These are phyloP conservation scores for Chaetoceros tenuissimus DNA, from an alignment of 108 stramenopile genomes.

Conservation along the genomic window DNA sequence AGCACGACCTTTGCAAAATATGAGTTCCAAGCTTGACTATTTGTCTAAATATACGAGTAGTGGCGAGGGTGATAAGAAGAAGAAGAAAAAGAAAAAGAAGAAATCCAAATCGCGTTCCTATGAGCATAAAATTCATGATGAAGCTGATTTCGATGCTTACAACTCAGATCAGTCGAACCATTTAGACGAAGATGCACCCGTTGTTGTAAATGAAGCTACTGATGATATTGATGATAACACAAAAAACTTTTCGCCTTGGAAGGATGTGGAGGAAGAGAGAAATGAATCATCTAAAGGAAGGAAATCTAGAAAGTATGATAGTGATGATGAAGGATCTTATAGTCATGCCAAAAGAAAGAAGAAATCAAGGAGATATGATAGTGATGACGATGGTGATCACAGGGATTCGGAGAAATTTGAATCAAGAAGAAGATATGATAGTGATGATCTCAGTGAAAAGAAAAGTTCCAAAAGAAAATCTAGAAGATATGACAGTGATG, in stretches of 20 bases:
- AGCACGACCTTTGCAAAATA: no score
- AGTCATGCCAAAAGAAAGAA: neutral
- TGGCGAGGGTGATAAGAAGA: constrained; percentile 9
- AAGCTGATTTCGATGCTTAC: constrained; percentile 1
- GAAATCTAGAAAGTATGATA: constrained; percentile 2
- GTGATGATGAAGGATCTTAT: constrained; percentile 15
- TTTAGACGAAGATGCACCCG: constrained; percentile 20
- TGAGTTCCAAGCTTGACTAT: constrained; percentile 45
- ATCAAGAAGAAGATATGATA: constrained; percentile 5
- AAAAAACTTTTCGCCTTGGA: constrained; percentile 4
- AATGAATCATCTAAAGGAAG: neutral
- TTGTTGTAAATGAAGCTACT: constrained; percentile 4
- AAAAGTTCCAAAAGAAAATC: neutral
- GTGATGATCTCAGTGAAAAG: neutral
- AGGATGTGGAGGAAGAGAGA: constrained; percentile 7
- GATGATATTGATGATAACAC: constrained; percentile 1
- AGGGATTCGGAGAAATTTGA: neutral
- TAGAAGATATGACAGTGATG: neutral
- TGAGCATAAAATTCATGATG: constrained; percentile 15
- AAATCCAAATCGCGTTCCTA: constrained; percentile 4
- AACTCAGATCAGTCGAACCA: constrained; percentile 6
- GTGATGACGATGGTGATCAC: neutral
- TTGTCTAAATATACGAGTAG: constrained; percentile 36
- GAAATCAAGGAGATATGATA: neutral
- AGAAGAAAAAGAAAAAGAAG: constrained; percentile 19